A percentile compares a stretch with the other conserved stretches of the same genome.
phyloP scores from a whole-genome alignment of 2,329 filamentous ascomycete genomes.

The Cercospora sp. region DNA sequence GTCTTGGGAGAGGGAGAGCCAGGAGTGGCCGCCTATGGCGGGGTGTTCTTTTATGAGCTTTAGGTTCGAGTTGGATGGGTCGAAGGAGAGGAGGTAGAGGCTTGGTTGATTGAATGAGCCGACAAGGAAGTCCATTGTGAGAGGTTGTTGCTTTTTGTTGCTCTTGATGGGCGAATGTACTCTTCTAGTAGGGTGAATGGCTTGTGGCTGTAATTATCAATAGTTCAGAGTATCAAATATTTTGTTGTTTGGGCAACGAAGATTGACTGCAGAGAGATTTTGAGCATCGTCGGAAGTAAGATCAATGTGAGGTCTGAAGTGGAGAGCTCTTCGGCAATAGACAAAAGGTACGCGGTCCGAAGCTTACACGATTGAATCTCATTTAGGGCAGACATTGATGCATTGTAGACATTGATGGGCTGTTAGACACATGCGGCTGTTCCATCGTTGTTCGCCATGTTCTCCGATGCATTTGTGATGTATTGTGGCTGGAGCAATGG shows the following conservation, averaged over 20 bases:
- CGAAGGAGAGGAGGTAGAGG: conserved; percentile 39
- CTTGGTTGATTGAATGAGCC: conserved; percentile 39
- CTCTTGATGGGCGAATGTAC: not conserved
- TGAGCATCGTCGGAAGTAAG: not conserved
- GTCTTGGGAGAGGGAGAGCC: conserved; percentile 38
- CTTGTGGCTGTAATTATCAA: not conserved
- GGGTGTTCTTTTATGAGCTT: conserved; percentile 33
- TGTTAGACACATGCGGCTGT: too few species aligned
- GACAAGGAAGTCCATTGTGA: conserved; percentile 40
- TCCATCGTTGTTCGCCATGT: not conserved
- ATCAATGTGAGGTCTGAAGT: not conserved
- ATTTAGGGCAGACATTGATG: not conserved
- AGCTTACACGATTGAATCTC: not conserved
- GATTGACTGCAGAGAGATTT: not conserved
- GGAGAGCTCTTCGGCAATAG: conserved; percentile 1
- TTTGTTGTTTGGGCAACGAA: not conserved
- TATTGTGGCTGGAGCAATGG: not conserved
- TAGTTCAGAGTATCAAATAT: not conserved
- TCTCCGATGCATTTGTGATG: not conserved
- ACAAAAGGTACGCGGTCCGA: conserved; percentile 20
- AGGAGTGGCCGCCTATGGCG: conserved; percentile 40
- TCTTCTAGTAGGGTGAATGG: not conserved
- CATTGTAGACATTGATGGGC: not conserved
- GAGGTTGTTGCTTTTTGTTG: not conserved
- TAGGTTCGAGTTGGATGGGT: conserved; percentile 28